Conservation (phyloP, 177 flowering plant genomes). For the Vitis hybrid region DNA sequence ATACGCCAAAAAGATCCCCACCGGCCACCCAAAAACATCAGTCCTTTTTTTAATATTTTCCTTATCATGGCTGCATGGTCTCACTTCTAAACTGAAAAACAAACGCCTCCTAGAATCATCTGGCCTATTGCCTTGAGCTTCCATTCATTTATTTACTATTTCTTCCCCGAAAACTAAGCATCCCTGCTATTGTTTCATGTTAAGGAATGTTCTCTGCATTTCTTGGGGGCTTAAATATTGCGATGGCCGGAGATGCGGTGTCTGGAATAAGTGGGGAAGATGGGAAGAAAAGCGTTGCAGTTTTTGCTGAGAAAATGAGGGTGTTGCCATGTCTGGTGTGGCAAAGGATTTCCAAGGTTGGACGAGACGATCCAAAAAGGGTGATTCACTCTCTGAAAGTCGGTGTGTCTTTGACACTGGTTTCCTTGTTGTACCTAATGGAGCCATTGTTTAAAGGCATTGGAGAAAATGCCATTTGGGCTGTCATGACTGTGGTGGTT, state of each 20-base stretch:
- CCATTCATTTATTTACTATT: too few species aligned
- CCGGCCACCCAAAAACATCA: conserved; percentile 4
- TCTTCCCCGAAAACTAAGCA: too few species aligned
- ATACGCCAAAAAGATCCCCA: conserved; percentile 5
- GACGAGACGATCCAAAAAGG: conserved; percentile 58
- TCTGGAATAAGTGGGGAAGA: neutral
- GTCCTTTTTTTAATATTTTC: too few species aligned
- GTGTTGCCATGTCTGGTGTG: conserved; percentile 19
- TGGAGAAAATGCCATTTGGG: conserved; percentile 68
- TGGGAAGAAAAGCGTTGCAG: conserved; percentile 6
- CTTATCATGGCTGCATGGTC: too few species aligned
- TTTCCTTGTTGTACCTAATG: conserved; percentile 58
- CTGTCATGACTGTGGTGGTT: conserved; percentile 77
- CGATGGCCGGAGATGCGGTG: neutral
- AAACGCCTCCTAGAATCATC: too few species aligned
- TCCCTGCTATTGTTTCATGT: neutral
- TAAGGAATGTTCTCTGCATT: conserved; percentile 16
- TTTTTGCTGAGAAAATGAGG: conserved; percentile 20
- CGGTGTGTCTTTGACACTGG: conserved; percentile 57
- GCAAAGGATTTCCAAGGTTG: conserved; percentile 37
- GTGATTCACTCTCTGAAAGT: conserved; percentile 60
- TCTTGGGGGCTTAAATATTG: conserved; percentile 19
- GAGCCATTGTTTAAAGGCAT: conserved; percentile 59
- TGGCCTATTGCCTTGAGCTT: too few species aligned
- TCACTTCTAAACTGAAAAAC: too few species aligned